phyloP scores from a whole-genome alignment of 352 stramenopile genomes.

The Globisporangium okanoganense region DNA sequence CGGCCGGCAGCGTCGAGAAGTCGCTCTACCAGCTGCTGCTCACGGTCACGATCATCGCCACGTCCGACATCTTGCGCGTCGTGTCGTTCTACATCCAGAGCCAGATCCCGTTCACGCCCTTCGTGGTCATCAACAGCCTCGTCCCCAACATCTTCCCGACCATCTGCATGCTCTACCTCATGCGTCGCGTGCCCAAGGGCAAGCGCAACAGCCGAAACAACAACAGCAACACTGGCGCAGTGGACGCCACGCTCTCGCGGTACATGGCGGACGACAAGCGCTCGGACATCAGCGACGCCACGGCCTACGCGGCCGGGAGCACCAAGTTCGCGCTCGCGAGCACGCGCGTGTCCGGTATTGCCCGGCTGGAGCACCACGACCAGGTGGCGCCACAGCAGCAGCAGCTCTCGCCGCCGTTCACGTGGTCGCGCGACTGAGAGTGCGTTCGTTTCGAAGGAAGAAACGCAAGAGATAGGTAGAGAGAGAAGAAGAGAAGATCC shows the following conservation, averaged over 20 bases:
- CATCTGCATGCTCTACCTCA: constrained; percentile 89
- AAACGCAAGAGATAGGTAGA: constrained; percentile 10
- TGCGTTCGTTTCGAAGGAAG: not conserved
- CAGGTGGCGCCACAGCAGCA: not conserved
- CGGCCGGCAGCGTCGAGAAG: constrained; percentile 65
- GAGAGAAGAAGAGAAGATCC: not conserved
- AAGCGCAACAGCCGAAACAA: constrained; percentile 17
- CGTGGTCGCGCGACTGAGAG: constrained; percentile 7
- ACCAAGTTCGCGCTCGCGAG: constrained; percentile 16
- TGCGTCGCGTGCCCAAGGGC: constrained; percentile 52
- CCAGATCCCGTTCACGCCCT: constrained; percentile 58
- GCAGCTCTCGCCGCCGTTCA: constrained; percentile 16
- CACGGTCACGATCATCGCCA: constrained; percentile 75
- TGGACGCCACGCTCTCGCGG: constrained; percentile 42
- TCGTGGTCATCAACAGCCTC: constrained; percentile 71
- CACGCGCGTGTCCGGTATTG: constrained; percentile 17
- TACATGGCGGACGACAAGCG: constrained; percentile 49
- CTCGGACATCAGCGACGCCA: constrained; percentile 18
- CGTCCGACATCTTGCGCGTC: constrained; percentile 69
- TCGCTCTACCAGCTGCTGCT: constrained; percentile 81
- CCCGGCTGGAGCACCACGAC: constrained; percentile 16
- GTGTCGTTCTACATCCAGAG: constrained; percentile 46
- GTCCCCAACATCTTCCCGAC: constrained; percentile 82
- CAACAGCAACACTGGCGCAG: constrained; percentile 8
- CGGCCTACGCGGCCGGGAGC: constrained; percentile 13